Conservation (phyloP, 352 stramenopile species). For the Phytophthora tentaculata region DNA sequence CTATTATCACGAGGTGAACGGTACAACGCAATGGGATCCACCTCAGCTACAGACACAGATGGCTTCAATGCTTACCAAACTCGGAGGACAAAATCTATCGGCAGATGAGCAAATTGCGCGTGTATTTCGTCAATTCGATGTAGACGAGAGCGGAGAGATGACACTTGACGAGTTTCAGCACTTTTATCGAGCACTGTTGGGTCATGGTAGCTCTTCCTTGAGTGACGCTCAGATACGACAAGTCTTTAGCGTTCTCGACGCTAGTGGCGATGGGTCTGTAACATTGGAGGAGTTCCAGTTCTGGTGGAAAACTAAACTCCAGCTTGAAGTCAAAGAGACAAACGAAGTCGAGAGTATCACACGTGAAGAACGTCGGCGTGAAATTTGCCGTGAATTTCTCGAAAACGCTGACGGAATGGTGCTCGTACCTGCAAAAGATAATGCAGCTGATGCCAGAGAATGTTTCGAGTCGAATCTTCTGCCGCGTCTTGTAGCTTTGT, state of each 20-base stretch:
- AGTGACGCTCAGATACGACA: constrained; percentile 52
- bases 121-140: constrained; percentile 76
- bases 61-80: constrained; percentile 53
- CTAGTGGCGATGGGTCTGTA: constrained; percentile 66
- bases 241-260: constrained; percentile 67
- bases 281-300: constrained; percentile 75
- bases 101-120: constrained; percentile 62
- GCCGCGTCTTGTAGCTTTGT: constrained; percentile 52
- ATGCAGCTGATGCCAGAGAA: constrained; percentile 2
- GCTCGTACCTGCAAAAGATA: background rate
- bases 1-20: constrained; percentile 68
- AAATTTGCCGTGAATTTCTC: constrained; percentile 50
- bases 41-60: constrained; percentile 62
- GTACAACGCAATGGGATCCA: constrained; percentile 71
- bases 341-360: constrained; percentile 38
- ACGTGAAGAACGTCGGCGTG: constrained; percentile 24
- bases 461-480: constrained; percentile 68
- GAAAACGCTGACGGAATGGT: constrained; percentile 48
- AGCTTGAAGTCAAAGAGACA: constrained; percentile 59
- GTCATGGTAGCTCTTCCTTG: constrained; percentile 24
- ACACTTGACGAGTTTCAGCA: constrained; percentile 59
- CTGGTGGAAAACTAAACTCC: constrained; percentile 79
- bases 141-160: constrained; percentile 69
- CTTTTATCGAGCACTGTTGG: constrained; percentile 63
- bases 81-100: constrained; percentile 37